Evolutionary conservation across 805 yeast species (phyloP), one percentile per base, ranked within the genome.

Genomic region (Saccharomycopsis amapae): DNA sequence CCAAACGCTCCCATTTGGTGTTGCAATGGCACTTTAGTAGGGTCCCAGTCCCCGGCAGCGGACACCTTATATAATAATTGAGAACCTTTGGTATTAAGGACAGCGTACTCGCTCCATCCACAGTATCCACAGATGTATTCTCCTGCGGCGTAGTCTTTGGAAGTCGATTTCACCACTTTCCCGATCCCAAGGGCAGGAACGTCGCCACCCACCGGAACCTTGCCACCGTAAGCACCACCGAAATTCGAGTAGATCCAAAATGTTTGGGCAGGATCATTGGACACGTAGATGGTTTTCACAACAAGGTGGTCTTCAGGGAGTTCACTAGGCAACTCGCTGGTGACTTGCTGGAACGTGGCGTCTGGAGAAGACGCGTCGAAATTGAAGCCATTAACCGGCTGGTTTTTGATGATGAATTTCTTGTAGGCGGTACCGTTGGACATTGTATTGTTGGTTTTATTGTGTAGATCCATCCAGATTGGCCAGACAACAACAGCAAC

Each of bases 231-330:
- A 12, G 24, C 9, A 50, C 62, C 61, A 39, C 64, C 60, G 17
- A 51, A 50, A 12, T 62, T 54, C 2, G 65, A 53, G 18, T 39
- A 43, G 49, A 76, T 76, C 78, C 81, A 75, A 40, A 68, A 67
- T 58, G 79, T 75, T 55, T 76, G 80, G 15, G 81, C 75, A 12
- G 84, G 83, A 56, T 78, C 83, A 53, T 78, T 73, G 20, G 82
- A 75, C 7, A 77, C 50, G 49, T 67, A 71, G 36, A 70, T 52
- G 2, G 65, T 56, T 56, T 76, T 71, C n/a, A 75, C 60, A 12
- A 72, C 56, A 10, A 77, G 44, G 40, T 75, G 69, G 39, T 67
- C 71, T 2, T 63, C 66, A n/a, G n/a, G n/a, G n/a, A n/a, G n/a
- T n/a, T n/a, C n/a, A n/a, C n/a, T n/a, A n/a, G n/a, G n/a, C n/a